Conservation (phyloP, 148 eudicot species). For the Beta vulgaris region DNA sequence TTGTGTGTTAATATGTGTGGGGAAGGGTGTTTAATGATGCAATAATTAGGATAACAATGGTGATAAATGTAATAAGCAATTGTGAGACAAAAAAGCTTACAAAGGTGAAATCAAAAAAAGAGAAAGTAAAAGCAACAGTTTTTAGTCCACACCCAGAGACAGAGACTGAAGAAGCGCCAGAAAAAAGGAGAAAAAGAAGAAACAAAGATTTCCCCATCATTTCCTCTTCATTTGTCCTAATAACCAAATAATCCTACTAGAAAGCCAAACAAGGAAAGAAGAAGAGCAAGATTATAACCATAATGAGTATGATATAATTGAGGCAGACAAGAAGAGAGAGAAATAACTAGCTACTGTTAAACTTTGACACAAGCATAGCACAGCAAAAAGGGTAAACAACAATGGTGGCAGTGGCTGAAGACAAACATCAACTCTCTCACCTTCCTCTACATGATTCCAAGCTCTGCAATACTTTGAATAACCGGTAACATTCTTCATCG, state of each 20-base stretch:
- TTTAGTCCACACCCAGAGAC: slow-evolving; percentile 1
- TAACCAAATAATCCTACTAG: background rate
- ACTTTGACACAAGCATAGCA: background rate
- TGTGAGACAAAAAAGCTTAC: slow-evolving; percentile 18
- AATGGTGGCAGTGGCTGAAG: too few relatives aligned
- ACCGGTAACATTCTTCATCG: slow-evolving; percentile 22
- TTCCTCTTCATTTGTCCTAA: slow-evolving; percentile 17
- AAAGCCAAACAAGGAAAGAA: background rate
- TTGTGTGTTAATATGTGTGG: background rate
- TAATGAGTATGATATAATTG: background rate
- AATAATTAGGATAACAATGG: slow-evolving; percentile 11
- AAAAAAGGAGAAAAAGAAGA: background rate
- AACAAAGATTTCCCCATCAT: slow-evolving; percentile 14
- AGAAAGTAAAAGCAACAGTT: slow-evolving; percentile 21
- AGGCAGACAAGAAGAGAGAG: background rate
- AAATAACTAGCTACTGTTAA: too few relatives aligned
- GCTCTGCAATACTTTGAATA: slow-evolving; percentile 29
- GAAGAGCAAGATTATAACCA: too few relatives aligned
- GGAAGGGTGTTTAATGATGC: slow-evolving; percentile 10
- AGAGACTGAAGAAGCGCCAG: slow-evolving; percentile 12
- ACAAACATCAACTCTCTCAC: slow-evolving; percentile 4
- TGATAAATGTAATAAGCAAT: too few relatives aligned
- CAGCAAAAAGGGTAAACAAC: slow-evolving; percentile 24
- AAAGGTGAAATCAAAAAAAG: slow-evolving; percentile 21
- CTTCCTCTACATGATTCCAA: slow-evolving; percentile 9